A percentile compares a stretch with the other conserved stretches of the same genome.
phyloP scores from a whole-genome alignment of 1,284 basidiomycete species.

The Athelia psychrophila region DNA sequence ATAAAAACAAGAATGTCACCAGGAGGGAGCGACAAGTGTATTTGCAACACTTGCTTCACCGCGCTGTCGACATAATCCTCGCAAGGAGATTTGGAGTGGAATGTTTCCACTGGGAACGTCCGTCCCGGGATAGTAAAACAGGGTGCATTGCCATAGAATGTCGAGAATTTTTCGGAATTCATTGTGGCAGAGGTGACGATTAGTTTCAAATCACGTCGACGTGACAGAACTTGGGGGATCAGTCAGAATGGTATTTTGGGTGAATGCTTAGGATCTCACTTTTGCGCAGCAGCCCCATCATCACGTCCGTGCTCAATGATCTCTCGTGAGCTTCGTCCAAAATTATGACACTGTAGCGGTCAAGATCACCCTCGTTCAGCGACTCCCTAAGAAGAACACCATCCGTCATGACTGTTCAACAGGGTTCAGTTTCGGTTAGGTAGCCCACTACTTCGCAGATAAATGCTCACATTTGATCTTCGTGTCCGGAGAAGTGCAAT shows the following conservation, averaged over 20 bases:
- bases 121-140: slow-evolving; percentile 97
- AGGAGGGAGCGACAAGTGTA: slow-evolving; percentile 90
- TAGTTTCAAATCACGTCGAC: slow-evolving; percentile 89
- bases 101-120: slow-evolving; percentile 97
- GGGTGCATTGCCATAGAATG: slow-evolving; percentile 93
- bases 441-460: background rate
- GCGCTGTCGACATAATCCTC: slow-evolving; percentile 99
- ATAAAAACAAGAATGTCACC: slow-evolving; percentile 99
- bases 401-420: slow-evolving; percentile 86
- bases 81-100: slow-evolving; percentile 95
- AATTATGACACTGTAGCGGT: slow-evolving; percentile 94
- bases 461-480: slow-evolving; percentile 85
- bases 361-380: slow-evolving; percentile 93
- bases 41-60: slow-evolving; percentile 96
- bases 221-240: slow-evolving; percentile 69
- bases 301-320: slow-evolving; percentile 92
- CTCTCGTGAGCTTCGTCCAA: slow-evolving; percentile 97
- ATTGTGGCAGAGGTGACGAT: slow-evolving; percentile 99
- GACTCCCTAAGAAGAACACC: slow-evolving; percentile 96
- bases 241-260: slow-evolving; percentile 7
- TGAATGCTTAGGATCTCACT: slow-evolving; percentile 51
- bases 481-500: slow-evolving; percentile 89
- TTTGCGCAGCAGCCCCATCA: slow-evolving; percentile 94
- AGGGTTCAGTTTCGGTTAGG: too few relatives aligned
- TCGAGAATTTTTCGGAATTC: slow-evolving; percentile 96